Evolutionary conservation across 1,284 basidiomycete species (phyloP), one percentile per base, ranked within the genome.

Genomic region (Tilletia caries): DNA sequence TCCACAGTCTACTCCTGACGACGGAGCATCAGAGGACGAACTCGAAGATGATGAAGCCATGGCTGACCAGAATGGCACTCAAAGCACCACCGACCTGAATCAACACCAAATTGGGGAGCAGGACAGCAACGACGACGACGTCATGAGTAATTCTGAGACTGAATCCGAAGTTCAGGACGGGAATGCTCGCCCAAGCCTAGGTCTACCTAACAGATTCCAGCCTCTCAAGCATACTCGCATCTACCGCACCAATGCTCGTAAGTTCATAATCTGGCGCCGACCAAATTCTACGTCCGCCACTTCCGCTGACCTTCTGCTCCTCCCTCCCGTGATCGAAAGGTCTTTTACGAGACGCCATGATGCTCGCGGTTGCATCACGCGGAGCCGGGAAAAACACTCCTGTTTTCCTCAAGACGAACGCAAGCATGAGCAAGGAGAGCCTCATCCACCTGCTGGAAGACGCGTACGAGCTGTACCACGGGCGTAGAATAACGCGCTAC

Each of bases 381-480:
- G 60, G 64, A 46, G 68, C 73, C 4, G 69, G 29, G 6, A 25
- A 13, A 13, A 54, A 5, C n/a, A 23, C 75, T 54, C 70, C 69
- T 46, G 70, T 80, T 50, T 80, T 69, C 64, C 72, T 80, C 66
- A 79, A 79, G 67, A 80, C 77, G 44, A 76, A 73, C 37, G 76
- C 77, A 64, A 69, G 67, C 2, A 27, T 80, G 41, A 72, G 73
- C 44, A 72, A 73, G 1, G 71, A 71, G 6, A 70, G 76, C 48
- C 68, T 80, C 10, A 67, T 76, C 23, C 68, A 67, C 32, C 73
- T 80, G 25, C 69, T 80, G 46, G 75, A 75, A 44, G 79, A 80
- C 44, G 79, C 74, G 13, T 74, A 79, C 66, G 75, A 72, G 32
- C 67, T 80, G 8, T 80, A 74, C 37, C 73, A 75, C 62, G 75